Evolutionary conservation across 2,329 filamentous ascomycete genomes (phyloP).

Genomic region (Passalora sequoiae): DNA sequence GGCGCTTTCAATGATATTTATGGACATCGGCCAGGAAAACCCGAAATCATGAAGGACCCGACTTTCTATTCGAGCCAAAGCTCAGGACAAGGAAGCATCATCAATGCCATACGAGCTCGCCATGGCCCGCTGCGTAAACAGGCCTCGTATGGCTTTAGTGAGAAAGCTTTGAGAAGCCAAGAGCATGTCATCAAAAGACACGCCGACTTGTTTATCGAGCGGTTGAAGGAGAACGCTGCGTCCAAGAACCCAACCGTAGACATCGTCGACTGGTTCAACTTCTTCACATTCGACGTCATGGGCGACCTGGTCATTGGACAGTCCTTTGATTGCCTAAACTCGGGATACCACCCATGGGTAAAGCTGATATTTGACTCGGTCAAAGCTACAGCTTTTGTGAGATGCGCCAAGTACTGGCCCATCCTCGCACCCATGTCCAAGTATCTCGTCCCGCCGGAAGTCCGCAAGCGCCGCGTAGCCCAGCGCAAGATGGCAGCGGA

Average conservation of each 20-base stretch:
- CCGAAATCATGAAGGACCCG: constrained; percentile 18
- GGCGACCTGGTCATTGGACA: background rate
- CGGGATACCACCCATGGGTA: background rate
- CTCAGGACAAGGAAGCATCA: constrained; percentile 20
- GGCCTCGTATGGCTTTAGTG: constrained; percentile 14
- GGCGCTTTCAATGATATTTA: constrained; percentile 43
- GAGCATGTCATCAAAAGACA: constrained; percentile 37
- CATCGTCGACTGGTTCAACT: background rate
- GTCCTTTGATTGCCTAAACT: background rate
- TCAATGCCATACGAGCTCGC: constrained; percentile 8
- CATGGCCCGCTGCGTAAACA: constrained; percentile 15
- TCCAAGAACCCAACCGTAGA: background rate
- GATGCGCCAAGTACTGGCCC: background rate
- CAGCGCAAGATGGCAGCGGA: constrained; percentile 5
- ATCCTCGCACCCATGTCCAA: background rate
- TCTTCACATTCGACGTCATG: background rate
- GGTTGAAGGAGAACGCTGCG: background rate
- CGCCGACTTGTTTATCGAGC: constrained; percentile 35
- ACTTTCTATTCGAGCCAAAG: constrained; percentile 28
- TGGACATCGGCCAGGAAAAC: constrained; percentile 17
- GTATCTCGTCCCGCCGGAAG: background rate
- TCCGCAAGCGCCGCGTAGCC: background rate
- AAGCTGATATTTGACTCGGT: constrained; percentile 3
- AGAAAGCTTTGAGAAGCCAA: constrained; percentile 35
- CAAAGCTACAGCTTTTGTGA: constrained; percentile 16